phyloP scores from a whole-genome alignment of 129 eudicot genomes.

The Centrapalus pauciflorus region DNA sequence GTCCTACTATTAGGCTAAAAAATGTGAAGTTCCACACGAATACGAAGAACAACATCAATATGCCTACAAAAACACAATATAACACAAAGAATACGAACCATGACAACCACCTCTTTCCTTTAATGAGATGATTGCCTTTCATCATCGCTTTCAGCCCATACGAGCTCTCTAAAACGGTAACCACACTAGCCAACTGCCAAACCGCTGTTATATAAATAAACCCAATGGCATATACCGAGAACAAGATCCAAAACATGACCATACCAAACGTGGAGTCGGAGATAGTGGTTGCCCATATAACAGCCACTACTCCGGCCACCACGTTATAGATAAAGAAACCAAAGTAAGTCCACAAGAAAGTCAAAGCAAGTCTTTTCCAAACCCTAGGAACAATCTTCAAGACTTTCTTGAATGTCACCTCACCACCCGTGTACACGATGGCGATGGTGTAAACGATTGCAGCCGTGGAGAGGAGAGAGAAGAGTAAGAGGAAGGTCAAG shows the following conservation, averaged over 20 bases:
- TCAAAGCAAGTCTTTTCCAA: slow-evolving; percentile 37
- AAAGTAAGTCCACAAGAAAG: slow-evolving; percentile 38
- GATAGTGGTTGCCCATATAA: slow-evolving; percentile 17
- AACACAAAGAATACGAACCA: slow-evolving; percentile 30
- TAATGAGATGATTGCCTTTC: slow-evolving; percentile 29
- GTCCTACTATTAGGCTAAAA: slow-evolving; percentile 10
- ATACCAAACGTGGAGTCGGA: slow-evolving; percentile 10
- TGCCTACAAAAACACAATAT: slow-evolving; percentile 19
- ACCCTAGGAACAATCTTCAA: slow-evolving; percentile 31
- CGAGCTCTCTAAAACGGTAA: slow-evolving; percentile 34
- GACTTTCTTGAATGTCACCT: slow-evolving; percentile 32
- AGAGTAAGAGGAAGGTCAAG: slow-evolving; percentile 28
- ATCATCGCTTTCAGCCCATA: slow-evolving; percentile 34
- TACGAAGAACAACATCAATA: slow-evolving; percentile 13
- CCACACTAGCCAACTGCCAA: slow-evolving; percentile 43
- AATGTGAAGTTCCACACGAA: slow-evolving; percentile 9
- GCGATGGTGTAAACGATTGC: slow-evolving; percentile 38
- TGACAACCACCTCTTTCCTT: slow-evolving; percentile 38
- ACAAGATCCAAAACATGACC: neutral
- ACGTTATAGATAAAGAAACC: slow-evolving; percentile 35
- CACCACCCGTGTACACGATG: slow-evolving; percentile 23
- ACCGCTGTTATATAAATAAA: slow-evolving; percentile 25
- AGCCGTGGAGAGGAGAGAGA: slow-evolving; percentile 40
- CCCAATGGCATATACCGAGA: slow-evolving; percentile 22
- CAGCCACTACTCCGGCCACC: slow-evolving; percentile 4